A percentile compares a stretch with the other conserved stretches of the same genome.
These are phyloP conservation scores for Bryoglossum gracile DNA, from an alignment of 495 filamentous ascomycete genomes.

Conservation along the genomic window DNA sequence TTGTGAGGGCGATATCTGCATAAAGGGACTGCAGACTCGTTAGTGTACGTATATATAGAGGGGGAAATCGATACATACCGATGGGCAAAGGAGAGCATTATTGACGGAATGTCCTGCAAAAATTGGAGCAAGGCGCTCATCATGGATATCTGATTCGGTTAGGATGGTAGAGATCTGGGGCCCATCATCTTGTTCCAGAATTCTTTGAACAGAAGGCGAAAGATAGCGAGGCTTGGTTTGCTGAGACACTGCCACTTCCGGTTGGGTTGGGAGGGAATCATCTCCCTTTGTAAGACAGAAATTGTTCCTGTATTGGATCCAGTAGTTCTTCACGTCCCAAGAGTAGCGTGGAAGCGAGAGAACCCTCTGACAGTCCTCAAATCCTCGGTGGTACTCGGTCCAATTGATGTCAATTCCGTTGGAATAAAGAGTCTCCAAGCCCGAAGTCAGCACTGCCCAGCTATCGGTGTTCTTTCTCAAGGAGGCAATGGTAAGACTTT, in stretches of 20 bases:
- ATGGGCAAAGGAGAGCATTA: background rate
- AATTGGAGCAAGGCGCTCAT: background rate
- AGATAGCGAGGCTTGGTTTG: background rate
- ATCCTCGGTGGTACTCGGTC: background rate
- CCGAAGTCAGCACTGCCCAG: background rate
- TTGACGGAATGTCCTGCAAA: background rate
- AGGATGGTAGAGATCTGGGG: background rate
- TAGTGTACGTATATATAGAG: background rate
- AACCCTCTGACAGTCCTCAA: background rate
- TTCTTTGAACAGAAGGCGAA: background rate
- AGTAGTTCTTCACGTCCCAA: background rate
- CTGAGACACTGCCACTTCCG: background rate
- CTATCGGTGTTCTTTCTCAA: background rate
- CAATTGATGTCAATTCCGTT: background rate
- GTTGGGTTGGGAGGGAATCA: background rate
- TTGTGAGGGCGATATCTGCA: constrained; percentile 44
- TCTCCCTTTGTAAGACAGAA: background rate
- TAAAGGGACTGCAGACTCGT: constrained; percentile 43
- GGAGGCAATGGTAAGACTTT: background rate
- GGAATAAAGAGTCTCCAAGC: background rate
- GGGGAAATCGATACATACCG: background rate
- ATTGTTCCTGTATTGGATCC: background rate
- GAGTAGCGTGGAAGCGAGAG: background rate
- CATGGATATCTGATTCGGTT: background rate
- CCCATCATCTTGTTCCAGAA: background rate